phyloP scores from a whole-genome alignment of 768 basidiomycete species.

The Mycena epipterygia region DNA sequence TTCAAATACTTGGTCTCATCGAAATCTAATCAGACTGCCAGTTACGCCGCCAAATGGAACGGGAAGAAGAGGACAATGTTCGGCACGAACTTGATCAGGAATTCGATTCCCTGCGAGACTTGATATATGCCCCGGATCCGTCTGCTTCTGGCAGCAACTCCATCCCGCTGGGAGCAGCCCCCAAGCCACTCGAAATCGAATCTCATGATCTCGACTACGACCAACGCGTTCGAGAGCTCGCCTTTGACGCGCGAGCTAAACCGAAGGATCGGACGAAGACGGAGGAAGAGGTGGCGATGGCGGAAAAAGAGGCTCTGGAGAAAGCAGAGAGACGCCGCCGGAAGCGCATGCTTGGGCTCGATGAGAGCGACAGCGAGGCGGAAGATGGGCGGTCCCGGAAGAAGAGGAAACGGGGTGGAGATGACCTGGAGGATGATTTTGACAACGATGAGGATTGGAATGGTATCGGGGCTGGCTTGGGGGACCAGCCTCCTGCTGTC shows the following conservation, averaged over 20 bases:
- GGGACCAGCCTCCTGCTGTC: conserved; percentile 42
- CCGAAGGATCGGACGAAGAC: conserved; percentile 97
- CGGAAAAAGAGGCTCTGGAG: conserved; percentile 89
- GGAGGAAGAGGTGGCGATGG: conserved; percentile 92
- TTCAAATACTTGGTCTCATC: conserved; percentile 26
- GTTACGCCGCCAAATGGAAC: conserved; percentile 90
- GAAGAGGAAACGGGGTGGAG: conserved; percentile 74
- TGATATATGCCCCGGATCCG: conserved; percentile 74
- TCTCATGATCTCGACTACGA: conserved; percentile 84
- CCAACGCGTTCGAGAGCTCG: conserved; percentile 91
- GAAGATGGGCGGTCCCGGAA: conserved; percentile 57
- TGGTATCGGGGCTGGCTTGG: conserved; percentile 58
- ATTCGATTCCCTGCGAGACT: conserved; percentile 81
- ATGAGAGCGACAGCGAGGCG: conserved; percentile 75
- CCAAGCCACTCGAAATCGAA: conserved; percentile 38
- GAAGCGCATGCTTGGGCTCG: conserved; percentile 88
- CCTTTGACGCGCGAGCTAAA: conserved; percentile 93
- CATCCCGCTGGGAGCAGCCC: conserved; percentile 48
- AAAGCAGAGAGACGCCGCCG: conserved; percentile 85
- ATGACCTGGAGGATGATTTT: conserved; percentile 95
- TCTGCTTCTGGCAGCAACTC: conserved; percentile 56
- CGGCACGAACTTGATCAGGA: conserved; percentile 92
- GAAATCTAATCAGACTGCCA: conserved; percentile 46
- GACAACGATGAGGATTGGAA: conserved; percentile 58
- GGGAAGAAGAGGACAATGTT: conserved; percentile 86